Conservation (phyloP, 2,329 filamentous ascomycete species). For the Colletotrichum navitas region DNA sequence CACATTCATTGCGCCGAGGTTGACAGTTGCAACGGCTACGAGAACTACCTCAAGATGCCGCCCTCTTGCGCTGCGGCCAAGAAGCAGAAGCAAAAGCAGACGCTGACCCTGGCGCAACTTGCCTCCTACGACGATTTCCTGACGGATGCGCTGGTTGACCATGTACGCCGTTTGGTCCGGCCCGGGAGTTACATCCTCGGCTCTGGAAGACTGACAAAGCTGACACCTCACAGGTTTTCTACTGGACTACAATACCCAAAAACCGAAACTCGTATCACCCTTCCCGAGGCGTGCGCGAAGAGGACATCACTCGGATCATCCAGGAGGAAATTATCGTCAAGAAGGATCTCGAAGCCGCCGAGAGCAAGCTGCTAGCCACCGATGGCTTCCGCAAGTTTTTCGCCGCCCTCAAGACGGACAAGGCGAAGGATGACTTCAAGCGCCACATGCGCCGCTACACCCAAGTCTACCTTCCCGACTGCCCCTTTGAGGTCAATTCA, state of each 20-base stretch:
- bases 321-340: conserved; percentile 78
- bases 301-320: conserved; percentile 71
- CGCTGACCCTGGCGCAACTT: conserved; percentile 87
- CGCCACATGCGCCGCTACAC: conserved; percentile 91
- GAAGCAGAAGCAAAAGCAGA: conserved; percentile 75
- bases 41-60: conserved; percentile 50
- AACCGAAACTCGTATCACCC: conserved; percentile 89
- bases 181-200: conserved; percentile 4
- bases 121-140: conserved; percentile 95
- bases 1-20: conserved; percentile 26
- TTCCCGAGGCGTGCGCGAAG: conserved; percentile 80
- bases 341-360: conserved; percentile 78
- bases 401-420: conserved; percentile 75
- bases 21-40: conserved; percentile 18
- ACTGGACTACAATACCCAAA: conserved; percentile 97
- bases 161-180: conserved; percentile 70
- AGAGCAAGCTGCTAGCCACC: conserved; percentile 78
- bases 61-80: conserved; percentile 51
- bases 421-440: conserved; percentile 86
- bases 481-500: conserved; percentile 89
- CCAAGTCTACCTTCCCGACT: conserved; percentile 92
- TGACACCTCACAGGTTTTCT: conserved; percentile 77
- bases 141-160: conserved; percentile 94
- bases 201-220: conserved; percentile 41
- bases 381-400: conserved; percentile 80